Evolutionary conservation across 441 rosid genomes (phyloP), one percentile per base, ranked within the genome.

Genomic region (Erodium chrysanthum): DNA sequence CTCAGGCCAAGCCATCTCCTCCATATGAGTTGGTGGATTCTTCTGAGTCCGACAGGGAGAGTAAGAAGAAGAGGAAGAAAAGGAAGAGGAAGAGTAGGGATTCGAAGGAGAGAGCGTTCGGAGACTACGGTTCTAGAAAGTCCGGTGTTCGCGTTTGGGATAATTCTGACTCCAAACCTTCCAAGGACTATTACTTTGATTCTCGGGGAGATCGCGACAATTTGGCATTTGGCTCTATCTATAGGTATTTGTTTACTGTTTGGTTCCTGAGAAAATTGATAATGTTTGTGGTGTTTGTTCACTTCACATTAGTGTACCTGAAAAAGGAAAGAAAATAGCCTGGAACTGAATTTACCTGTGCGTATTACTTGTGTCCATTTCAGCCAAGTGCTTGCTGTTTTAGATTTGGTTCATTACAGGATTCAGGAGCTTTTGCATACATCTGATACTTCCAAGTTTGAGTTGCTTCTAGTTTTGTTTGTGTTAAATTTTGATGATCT

Each of bases 131-230:
- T 61, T 80, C 86, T 20, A 74, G 82, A 37, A 86, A 87, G 76
- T 78, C 87, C 0, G 77, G 71, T 33, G 85, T 75, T 70, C 78
- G 75, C 75, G 83, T 66, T 67, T 81, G 85, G 83, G 84, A 77
- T 42, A 82, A 76, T 69, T 76, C 82, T 69, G 72, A 66, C 67
- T 7, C 70, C 27, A 83, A 80, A 71, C 83, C 84, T 69, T 68
- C 81, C 4, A 89, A 89, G 76, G 96, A 86, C 76, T 93, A 90
- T 78, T 87, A 79, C 84, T 78, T 93, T 63, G 98, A 90, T 75
- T 81, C 89, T 68, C 93, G 83, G 70, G 96, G 96, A 58, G 98
- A 94, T 77, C 85, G 80, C 2, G 90, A 94, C 79, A 91, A 89
- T 80, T 81, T 91, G 72, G 88, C 85, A 73, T 93, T 81, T 76